A percentile compares a stretch with the other conserved stretches of the same genome.
phyloP scores from a whole-genome alignment of 2,329 filamentous ascomycete genomes.

The Helotiales sp. region DNA sequence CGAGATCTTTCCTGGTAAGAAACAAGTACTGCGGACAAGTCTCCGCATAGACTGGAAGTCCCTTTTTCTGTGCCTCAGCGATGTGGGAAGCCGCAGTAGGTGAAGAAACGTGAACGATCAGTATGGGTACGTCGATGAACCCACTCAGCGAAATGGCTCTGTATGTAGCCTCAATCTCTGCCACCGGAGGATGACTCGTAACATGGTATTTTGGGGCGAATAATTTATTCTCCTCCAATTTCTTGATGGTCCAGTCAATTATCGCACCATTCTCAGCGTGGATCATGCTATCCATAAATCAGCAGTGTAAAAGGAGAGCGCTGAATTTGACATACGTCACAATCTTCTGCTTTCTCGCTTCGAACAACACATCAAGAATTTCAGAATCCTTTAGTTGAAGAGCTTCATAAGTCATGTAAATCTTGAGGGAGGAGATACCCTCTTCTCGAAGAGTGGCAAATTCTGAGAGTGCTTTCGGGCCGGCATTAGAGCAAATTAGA shows the following conservation, averaged over 20 bases:
- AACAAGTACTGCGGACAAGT: conserved; percentile 59
- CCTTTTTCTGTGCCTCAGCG: conserved; percentile 46
- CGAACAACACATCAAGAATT: conserved; percentile 44
- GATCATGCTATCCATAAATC: too few species aligned
- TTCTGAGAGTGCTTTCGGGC: conserved; percentile 36
- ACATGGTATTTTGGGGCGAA: conserved; percentile 53
- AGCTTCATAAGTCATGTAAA: conserved; percentile 46
- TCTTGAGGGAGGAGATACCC: conserved; percentile 44
- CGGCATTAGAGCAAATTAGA: conserved; percentile 44
- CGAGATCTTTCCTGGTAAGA: conserved; percentile 50
- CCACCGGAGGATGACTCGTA: conserved; percentile 48
- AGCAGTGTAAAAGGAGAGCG: too few species aligned
- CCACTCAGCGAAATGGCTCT: conserved; percentile 50
- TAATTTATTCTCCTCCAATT: conserved; percentile 48
- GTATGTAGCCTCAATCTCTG: conserved; percentile 53
- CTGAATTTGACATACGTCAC: too few species aligned
- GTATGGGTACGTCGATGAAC: conserved; percentile 51
- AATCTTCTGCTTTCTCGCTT: conserved; percentile 44
- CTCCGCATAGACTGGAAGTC: conserved; percentile 52
- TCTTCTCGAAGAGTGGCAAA: conserved; percentile 33
- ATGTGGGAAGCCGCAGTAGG: conserved; percentile 48
- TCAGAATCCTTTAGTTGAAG: conserved; percentile 41
- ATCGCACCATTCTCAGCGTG: conserved; percentile 56
- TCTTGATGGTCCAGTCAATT: conserved; percentile 53
- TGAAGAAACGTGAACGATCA: conserved; percentile 54